Evolutionary conservation across 1,284 basidiomycete genomes (phyloP), one percentile per base, ranked within the genome.

Genomic region (Apiotrichum sp.): DNA sequence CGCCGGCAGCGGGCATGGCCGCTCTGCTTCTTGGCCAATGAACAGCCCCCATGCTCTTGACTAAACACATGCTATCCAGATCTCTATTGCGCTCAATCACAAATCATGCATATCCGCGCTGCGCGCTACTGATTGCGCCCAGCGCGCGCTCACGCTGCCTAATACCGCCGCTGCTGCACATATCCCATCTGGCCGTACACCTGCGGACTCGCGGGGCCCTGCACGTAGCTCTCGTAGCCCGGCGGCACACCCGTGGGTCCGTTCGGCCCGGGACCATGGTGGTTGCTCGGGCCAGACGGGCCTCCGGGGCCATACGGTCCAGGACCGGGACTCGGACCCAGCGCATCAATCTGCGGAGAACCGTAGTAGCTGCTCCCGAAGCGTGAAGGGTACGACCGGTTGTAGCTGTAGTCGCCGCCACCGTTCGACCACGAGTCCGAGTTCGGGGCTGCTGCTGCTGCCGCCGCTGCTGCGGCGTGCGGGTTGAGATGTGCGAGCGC

Each of bases 401-500:
- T 22, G 41, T 42, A 42, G 7, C 4, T 10, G 22, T 50, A 50
- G 14, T 45, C 47, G 50, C 44, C 43, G 31, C 29, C 22, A 32
- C 41, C 43, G 43, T 32, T 44, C n/a, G 42, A 44, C 50, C 50
- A 52, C 43, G 50, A 52, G 32, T 52, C 50, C 33, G 50, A 44
- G n/a, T 14, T 22, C 4, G 33, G 13, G 31, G 40, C 39, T 9
- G 29, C 38, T 0, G 52, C 52, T 1, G 38, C 52, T 1, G 44
- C 45, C 1, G 52, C 52, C 0, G 52, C 52, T 1, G 33, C 38
- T 0, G 52, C 46, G 5, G 45, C 52, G 42, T 52, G 56, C 45
- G 54, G 48, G 52, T 61, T 61, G 36, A 61, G 54, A 45, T 61
- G 59, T 11, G 55, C 59, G 10, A 61, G 56, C n/a, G 59, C 59